These are phyloP conservation scores for Suillus fuscotomentosus DNA, from an alignment of 768 basidiomycete species.

Conservation along the genomic window DNA sequence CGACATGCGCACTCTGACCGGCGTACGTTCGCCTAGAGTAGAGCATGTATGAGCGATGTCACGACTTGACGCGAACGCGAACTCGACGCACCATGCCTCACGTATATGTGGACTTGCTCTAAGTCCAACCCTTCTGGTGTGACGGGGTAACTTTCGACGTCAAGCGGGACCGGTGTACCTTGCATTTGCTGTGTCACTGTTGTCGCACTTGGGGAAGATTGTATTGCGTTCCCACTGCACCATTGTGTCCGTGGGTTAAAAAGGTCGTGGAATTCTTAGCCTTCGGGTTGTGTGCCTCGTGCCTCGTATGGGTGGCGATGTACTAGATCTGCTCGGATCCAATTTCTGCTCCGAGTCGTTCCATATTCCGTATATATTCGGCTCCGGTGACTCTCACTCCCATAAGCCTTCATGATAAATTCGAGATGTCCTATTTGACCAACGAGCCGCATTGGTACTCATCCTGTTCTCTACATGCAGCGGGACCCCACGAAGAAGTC, in stretches of 20 bases:
- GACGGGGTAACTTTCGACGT: constrained; percentile 58
- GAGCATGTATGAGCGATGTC: background rate
- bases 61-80: background rate
- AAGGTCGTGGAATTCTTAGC: too few species aligned
- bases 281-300: too few species aligned
- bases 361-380: too few species aligned
- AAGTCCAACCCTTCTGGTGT: constrained; percentile 40
- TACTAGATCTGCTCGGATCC: too few species aligned
- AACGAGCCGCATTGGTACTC: too few species aligned
- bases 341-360: too few species aligned
- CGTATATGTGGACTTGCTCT: constrained; percentile 73
- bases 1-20: constrained; percentile 66
- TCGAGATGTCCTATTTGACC: too few species aligned
- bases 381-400: too few species aligned
- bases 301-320: too few species aligned
- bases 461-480: too few species aligned
- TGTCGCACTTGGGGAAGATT: background rate
- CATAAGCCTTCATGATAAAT: too few species aligned
- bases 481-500: too few species aligned
- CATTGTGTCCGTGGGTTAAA: background rate
- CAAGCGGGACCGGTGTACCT: constrained; percentile 42
- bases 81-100: constrained; percentile 62
- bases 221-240: background rate
- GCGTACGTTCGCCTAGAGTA: constrained; percentile 34
- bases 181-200: constrained; percentile 20